Conservation (phyloP, 2,329 filamentous ascomycete genomes). For the Amphichorda felina region DNA sequence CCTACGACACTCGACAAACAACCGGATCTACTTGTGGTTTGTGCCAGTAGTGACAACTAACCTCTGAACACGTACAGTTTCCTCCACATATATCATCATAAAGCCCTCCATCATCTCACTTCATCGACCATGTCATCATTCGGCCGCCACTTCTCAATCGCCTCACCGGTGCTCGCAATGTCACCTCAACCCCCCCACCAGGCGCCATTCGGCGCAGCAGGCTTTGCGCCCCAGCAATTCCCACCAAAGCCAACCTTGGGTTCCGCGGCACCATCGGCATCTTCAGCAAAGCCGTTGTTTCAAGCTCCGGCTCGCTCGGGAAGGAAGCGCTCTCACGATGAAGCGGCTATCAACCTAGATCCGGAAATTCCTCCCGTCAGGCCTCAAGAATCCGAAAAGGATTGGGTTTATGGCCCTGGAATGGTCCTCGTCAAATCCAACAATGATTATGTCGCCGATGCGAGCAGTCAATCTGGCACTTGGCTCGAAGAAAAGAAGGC, state of each 20-base stretch:
- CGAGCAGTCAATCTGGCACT: conserved; percentile 56
- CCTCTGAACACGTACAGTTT: conserved; percentile 1
- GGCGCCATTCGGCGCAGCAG: conserved; percentile 16
- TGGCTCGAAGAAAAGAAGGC: conserved; percentile 58
- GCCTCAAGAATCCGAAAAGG: conserved; percentile 41
- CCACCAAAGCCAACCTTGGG: conserved; percentile 9
- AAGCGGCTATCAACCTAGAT: conserved; percentile 57
- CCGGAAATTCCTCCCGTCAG: conserved; percentile 33
- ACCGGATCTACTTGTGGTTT: conserved; percentile 2
- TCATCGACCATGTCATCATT: conserved; percentile 28
- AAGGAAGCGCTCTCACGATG: conserved; percentile 66
- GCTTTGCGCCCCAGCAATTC: conserved; percentile 13
- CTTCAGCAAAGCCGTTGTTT: conserved; percentile 4
- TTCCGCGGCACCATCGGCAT: conserved; percentile 17
- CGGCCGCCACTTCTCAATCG: conserved; percentile 24
- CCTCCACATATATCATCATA: too few relatives aligned
- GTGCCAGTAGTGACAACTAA: conserved; percentile 4
- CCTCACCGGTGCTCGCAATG: conserved; percentile 32
- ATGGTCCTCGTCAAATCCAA: conserved; percentile 62
- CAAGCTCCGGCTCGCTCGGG: conserved; percentile 25
- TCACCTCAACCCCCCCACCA: conserved; percentile 21
- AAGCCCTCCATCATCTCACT: background rate
- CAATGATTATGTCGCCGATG: conserved; percentile 41
- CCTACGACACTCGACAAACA: background rate
- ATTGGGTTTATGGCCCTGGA: conserved; percentile 59